These are phyloP conservation scores for Aspergillus sp. DNA, from an alignment of 2,329 filamentous ascomycete species.

Conservation along the genomic window DNA sequence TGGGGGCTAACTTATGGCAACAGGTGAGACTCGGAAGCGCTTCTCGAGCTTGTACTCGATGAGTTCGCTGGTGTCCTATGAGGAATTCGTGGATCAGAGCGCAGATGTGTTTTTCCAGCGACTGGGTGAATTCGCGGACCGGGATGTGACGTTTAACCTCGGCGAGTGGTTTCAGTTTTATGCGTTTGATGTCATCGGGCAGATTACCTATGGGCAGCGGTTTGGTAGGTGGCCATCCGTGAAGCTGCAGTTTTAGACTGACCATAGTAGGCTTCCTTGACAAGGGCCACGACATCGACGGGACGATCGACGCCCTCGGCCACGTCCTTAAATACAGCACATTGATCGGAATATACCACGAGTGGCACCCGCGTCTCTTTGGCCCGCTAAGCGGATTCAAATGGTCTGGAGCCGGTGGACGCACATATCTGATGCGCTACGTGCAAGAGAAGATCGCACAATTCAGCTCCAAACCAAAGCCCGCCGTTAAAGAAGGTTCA, in stretches of 20 bases:
- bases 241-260: conserved; percentile 17
- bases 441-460: conserved; percentile 38
- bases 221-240: conserved; percentile 30
- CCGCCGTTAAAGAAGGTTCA: not conserved
- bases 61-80: conserved; percentile 54
- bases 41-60: conserved; percentile 55
- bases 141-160: conserved; percentile 40
- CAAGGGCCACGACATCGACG: conserved; percentile 50
- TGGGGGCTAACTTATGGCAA: not conserved
- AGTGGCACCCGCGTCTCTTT: conserved; percentile 44
- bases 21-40: conserved; percentile 42
- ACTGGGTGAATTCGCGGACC: conserved; percentile 43
- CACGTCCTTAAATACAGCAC: conserved; percentile 42
- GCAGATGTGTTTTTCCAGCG: conserved; percentile 46
- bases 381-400: conserved; percentile 34
- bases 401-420: conserved; percentile 36
- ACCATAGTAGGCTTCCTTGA: conserved; percentile 52
- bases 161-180: conserved; percentile 45
- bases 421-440: conserved; percentile 39
- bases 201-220: conserved; percentile 50
- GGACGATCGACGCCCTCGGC: conserved; percentile 48
- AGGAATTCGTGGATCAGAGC: conserved; percentile 55
- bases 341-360: conserved; percentile 49
- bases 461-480: conserved; percentile 25
- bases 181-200: conserved; percentile 53